Evolutionary conservation across 1,284 basidiomycete species (phyloP).

Genomic region (Spongiforma sp.): DNA sequence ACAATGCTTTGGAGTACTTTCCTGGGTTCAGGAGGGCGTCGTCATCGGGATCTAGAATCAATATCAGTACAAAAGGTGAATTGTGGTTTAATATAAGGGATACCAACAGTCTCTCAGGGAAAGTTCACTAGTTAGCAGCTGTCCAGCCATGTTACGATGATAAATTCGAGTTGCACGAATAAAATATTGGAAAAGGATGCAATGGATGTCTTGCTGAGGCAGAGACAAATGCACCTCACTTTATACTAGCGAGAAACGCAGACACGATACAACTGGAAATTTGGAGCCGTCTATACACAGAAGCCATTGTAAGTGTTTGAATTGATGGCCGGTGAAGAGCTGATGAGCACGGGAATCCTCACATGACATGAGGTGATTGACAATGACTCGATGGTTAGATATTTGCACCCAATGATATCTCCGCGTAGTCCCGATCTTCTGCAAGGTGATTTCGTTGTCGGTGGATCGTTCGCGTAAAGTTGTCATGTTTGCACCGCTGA

Average conservation of each 20-base stretch:
- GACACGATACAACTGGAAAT: neutral
- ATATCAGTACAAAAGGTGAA: neutral
- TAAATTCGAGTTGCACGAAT: too few relatives aligned
- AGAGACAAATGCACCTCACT: neutral
- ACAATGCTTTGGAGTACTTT: constrained; percentile 13
- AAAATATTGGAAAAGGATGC: neutral
- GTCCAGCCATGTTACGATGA: neutral
- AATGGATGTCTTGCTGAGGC: constrained; percentile 4
- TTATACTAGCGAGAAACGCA: constrained; percentile 6
- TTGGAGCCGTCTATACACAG: neutral
- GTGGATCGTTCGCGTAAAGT: too few relatives aligned
- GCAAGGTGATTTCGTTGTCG: too few relatives aligned
- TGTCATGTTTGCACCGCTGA: too few relatives aligned
- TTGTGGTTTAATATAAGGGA: neutral
- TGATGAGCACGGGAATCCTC: too few relatives aligned
- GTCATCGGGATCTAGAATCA: constrained; percentile 16
- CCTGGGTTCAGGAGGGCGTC: constrained; percentile 1
- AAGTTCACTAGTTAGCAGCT: neutral
- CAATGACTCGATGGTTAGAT: too few relatives aligned
- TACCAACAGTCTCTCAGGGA: constrained; percentile 16
- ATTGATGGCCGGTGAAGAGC: too few relatives aligned
- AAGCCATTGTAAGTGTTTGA: too few relatives aligned
- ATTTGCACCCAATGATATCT: too few relatives aligned
- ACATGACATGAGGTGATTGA: too few relatives aligned
- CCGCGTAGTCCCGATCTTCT: too few relatives aligned